Conservation (phyloP, 176 grass and related monocot genomes). For the Calamus simplicifolius region DNA sequence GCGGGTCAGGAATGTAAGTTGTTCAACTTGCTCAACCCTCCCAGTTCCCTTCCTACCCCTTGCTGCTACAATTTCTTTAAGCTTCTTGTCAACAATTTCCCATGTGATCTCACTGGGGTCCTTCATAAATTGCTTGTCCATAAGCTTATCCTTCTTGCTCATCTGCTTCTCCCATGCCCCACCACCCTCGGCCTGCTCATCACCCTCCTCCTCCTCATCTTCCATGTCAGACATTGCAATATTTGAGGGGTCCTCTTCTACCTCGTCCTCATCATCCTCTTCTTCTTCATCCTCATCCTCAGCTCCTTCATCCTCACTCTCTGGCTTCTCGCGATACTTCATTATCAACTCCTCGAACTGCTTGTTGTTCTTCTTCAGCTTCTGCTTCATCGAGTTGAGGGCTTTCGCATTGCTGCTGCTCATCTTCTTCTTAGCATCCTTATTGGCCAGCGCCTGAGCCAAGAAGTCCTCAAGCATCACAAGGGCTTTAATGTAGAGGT, state of each 20-base stretch:
- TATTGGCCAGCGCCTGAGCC: constrained; percentile 74
- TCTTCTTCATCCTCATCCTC: constrained; percentile 34
- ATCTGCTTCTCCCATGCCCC: constrained; percentile 33
- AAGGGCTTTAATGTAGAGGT: constrained; percentile 75
- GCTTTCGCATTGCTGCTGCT: constrained; percentile 91
- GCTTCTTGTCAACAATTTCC: constrained; percentile 84
- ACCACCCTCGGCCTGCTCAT: constrained; percentile 15
- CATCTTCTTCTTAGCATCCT: constrained; percentile 98
- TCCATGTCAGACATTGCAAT: constrained; percentile 56
- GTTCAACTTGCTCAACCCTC: constrained; percentile 88
- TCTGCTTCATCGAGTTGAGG: constrained; percentile 78
- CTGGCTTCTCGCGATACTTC: constrained; percentile 52
- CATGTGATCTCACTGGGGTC: constrained; percentile 94
- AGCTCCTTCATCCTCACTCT: constrained; percentile 51
- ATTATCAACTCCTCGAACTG: constrained; percentile 69
- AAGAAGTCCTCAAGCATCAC: constrained; percentile 89
- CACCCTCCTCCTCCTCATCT: constrained; percentile 26
- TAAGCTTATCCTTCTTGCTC: constrained; percentile 66
- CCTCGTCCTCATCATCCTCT: constrained; percentile 20
- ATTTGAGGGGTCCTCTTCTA: constrained; percentile 33
- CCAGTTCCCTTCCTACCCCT: constrained; percentile 94
- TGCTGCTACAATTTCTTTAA: constrained; percentile 80
- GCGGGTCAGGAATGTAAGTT: constrained; percentile 77
- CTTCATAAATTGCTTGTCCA: constrained; percentile 85
- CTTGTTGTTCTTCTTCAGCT: constrained; percentile 98